phyloP scores from a whole-genome alignment of 306 rosid genomes.

The Heteromeles arbutifolia region DNA sequence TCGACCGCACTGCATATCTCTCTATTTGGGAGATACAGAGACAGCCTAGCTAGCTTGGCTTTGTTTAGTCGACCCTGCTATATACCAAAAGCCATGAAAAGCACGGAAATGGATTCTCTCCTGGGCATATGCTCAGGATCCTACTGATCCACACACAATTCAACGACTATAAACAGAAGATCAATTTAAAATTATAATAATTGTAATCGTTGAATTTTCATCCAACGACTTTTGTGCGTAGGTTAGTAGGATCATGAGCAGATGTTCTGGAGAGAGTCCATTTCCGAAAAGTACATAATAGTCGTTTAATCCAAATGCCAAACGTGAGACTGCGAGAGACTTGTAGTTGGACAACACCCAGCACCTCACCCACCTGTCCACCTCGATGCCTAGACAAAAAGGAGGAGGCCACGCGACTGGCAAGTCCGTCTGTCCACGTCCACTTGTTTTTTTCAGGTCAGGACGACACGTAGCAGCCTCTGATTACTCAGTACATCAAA shows the following conservation, averaged over 20 bases:
- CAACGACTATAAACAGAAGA: no score
- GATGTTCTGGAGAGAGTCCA: no score
- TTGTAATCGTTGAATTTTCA: no score
- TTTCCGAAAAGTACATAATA: neutral
- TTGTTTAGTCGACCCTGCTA: neutral
- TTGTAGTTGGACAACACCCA: neutral
- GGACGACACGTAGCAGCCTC: conserved; percentile 4
- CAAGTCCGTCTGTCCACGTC: neutral
- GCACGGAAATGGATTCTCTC: no score
- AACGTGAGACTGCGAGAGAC: neutral
- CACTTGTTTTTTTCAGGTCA: neutral
- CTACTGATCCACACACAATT: no score
- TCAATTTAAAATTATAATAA: no score
- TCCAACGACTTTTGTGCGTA: no score
- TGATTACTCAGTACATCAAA: conserved; percentile 20
- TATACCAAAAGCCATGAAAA: neutral
- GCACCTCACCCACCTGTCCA: neutral
- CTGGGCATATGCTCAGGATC: no score
- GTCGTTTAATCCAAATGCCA: neutral
- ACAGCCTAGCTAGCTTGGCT: neutral
- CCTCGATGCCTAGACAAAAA: neutral
- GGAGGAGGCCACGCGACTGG: neutral
- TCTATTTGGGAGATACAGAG: neutral
- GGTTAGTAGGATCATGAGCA: no score
- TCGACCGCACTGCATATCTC: no score